Base-by-base conservation (phyloP, 2,329 filamentous ascomycete species). In the Rutstroemia sp. region DNA sequence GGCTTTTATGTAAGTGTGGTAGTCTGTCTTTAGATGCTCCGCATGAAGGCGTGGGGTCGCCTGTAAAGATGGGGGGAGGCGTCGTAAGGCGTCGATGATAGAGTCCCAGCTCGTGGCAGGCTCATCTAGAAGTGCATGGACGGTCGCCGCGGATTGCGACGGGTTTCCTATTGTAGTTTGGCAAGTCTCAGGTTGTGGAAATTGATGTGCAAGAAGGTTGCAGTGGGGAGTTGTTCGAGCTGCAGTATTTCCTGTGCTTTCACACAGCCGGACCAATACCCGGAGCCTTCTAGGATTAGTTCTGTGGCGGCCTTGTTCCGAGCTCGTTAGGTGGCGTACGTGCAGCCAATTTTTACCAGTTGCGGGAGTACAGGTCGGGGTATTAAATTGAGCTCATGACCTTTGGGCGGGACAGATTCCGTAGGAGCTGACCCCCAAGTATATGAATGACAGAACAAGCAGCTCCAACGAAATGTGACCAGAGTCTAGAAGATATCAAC, bases 71-170 rank as follows among this genome's bases (percentile, higher is more conserved):
- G 44, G 18, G 38, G n/a, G 41, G 46, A 50, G 38, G 46, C 46
- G 52, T 55, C 14, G 52, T 44, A 50, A 55, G 46, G 46, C 23
- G 52, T 25, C 49, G 45, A 47, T 49, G 12, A 54, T 16, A 41
- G 34, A 44, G 48, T 49, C 18, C 12, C 34, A 39, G 44, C 25
- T 25, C 38, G 52, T 41, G 39, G 39, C 25, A 54, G 52, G 42
- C 34, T 8, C 30, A 16, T 37, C 52, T 42, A 55, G 52, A 50
- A 47, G 18, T 42, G 45, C 46, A 55, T 55, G 44, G 25, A 6
- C 5, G 30, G 18, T 19, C 7, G 16, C 16, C 37, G 14, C 16
- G 39, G 39, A 41, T 41, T 16, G 38, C 34, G n/a, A 18, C 18
- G 19, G 42, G 34, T 10, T n/a, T 37, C 3, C 19, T 1, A 19